Evolutionary conservation across 176 grass and related monocot genomes (phyloP).

Genomic region (Thalia dealbata): DNA sequence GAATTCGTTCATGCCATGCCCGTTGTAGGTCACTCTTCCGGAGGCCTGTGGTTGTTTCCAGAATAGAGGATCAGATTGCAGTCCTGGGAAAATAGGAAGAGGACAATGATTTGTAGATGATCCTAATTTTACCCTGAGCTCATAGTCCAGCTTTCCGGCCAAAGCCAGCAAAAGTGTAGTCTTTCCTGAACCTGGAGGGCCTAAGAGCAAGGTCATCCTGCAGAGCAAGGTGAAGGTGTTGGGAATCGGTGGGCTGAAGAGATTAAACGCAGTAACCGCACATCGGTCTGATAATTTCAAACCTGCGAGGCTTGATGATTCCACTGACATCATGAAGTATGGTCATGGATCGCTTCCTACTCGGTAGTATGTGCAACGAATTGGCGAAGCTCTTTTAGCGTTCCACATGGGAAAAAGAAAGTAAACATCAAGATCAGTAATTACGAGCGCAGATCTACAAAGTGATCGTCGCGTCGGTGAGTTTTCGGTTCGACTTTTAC

Average conservation of each 20-base stretch:
- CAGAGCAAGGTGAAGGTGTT: neutral
- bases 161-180: constrained; percentile 78
- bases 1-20: constrained; percentile 75
- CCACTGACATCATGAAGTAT: constrained; percentile 84
- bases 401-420: constrained; percentile 21
- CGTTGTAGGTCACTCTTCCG: constrained; percentile 79
- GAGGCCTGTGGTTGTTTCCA: constrained; percentile 31
- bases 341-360: constrained; percentile 51
- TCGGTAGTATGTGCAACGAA: constrained; percentile 56
- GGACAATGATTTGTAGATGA: neutral
- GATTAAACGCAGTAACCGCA: neutral
- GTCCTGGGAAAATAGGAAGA: neutral
- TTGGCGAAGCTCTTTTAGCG: constrained; percentile 32
- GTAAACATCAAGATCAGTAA: neutral
- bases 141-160: constrained; percentile 63
- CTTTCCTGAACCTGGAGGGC: constrained; percentile 87
- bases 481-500: constrained; percentile 20
- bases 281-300: neutral
- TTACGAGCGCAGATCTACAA: neutral
- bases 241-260: neutral
- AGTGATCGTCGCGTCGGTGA: neutral
- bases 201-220: constrained; percentile 91
- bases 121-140: constrained; percentile 45
- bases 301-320: constrained; percentile 83
- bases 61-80: neutral